Conservation (phyloP, 2,329 filamentous ascomycete species). For the Talaromyces piceae region DNA sequence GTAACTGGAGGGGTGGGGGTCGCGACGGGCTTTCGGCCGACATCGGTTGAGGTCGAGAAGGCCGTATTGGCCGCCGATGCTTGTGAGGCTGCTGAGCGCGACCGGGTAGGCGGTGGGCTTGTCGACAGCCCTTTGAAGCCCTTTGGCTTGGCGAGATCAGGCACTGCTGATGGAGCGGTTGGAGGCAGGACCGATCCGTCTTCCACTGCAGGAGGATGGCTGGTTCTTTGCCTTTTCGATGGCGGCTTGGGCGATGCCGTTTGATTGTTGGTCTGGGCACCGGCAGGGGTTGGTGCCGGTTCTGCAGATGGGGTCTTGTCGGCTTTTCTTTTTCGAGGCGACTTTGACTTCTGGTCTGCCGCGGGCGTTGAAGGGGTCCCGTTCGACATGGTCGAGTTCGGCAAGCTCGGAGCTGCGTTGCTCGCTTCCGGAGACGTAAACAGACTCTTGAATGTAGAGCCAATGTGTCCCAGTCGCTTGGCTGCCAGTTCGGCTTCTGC, state of each 20-base stretch:
- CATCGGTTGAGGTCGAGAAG: constrained; percentile 9
- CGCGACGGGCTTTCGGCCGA: constrained; percentile 12
- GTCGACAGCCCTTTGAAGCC: constrained; percentile 4
- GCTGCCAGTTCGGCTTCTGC: constrained; percentile 32
- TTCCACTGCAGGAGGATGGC: constrained; percentile 18
- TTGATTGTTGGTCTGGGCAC: background rate
- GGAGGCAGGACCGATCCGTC: constrained; percentile 1
- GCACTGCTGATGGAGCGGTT: constrained; percentile 9
- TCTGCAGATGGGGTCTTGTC: constrained; percentile 31
- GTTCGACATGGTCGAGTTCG: constrained; percentile 1
- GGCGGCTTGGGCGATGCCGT: constrained; percentile 5
- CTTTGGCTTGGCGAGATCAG: constrained; percentile 6
- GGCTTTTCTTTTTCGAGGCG: constrained; percentile 48
- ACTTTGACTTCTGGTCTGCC: constrained; percentile 19
- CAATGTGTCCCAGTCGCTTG: constrained; percentile 30
- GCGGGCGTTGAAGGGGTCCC: constrained; percentile 2
- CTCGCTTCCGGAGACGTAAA: constrained; percentile 22
- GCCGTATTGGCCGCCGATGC: constrained; percentile 2
- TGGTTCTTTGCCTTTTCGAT: constrained; percentile 33
- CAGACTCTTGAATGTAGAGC: constrained; percentile 30
- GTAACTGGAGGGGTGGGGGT: constrained; percentile 25
- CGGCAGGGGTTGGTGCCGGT: background rate
- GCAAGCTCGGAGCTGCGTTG: constrained; percentile 17
- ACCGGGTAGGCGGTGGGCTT: constrained; percentile 6
- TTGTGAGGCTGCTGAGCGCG: constrained; percentile 6